These are phyloP conservation scores for Halophytophthora polymorphica DNA, from an alignment of 352 stramenopile genomes.

Conservation along the genomic window DNA sequence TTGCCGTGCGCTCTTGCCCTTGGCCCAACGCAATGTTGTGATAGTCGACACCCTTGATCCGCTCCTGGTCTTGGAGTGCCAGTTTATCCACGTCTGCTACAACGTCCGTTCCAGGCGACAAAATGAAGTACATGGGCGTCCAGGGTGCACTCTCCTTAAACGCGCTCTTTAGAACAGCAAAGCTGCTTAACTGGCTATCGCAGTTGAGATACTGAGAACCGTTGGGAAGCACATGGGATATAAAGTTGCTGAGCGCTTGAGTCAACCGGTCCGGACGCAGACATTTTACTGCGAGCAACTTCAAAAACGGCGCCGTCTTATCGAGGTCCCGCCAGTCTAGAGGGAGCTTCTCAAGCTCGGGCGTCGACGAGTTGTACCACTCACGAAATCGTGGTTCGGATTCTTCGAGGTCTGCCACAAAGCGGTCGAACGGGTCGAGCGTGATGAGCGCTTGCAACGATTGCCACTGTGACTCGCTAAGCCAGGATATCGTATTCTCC, in stretches of 20 bases:
- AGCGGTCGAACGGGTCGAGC: constrained; percentile 83
- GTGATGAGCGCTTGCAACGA: constrained; percentile 70
- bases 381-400: constrained; percentile 88
- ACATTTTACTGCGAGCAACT: constrained; percentile 93
- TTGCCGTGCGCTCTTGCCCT: constrained; percentile 91
- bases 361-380: constrained; percentile 87
- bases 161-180: constrained; percentile 92
- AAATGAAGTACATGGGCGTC: constrained; percentile 98
- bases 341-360: constrained; percentile 89
- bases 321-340: constrained; percentile 92
- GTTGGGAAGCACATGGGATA: constrained; percentile 72
- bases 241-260: constrained; percentile 93
- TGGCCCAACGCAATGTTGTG: constrained; percentile 95
- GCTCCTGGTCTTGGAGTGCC: constrained; percentile 88
- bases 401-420: constrained; percentile 86
- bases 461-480: constrained; percentile 85
- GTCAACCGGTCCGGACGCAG: constrained; percentile 93
- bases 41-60: constrained; percentile 94
- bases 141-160: constrained; percentile 92
- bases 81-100: constrained; percentile 95
- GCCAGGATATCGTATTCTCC: constrained; percentile 81
- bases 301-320: constrained; percentile 87
- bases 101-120: constrained; percentile 96
- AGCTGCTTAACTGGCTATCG: constrained; percentile 92
- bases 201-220: constrained; percentile 82